Evolutionary conservation across 208 protist species (phyloP), one percentile per base, ranked within the genome.

Genomic region (Acanthamoeba culbertsoni): DNA sequence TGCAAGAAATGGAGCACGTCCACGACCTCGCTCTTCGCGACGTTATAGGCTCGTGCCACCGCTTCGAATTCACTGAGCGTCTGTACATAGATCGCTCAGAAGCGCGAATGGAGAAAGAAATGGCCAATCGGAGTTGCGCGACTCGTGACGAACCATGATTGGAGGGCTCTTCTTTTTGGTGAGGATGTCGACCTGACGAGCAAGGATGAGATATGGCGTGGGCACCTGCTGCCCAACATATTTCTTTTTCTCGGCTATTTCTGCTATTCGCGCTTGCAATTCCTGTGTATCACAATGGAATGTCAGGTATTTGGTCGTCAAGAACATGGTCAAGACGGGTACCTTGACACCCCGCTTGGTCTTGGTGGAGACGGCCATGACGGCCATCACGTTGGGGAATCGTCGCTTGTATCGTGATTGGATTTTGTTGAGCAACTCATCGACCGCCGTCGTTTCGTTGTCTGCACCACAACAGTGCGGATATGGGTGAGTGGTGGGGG

Each of bases 1-100:
- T 92, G 86, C 31, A 92, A 59, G 86, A 92, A 92, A n/a, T 92
- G 86, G 28, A 92, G 86, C 28, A 31, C 86, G 53, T 92, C 43
- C 28, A 79, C 48, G 23, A 92, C 62, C 33, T 92, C 86, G 31
- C 77, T 59, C 65, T 48, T 77, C 23, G 62, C 59, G 6, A 92
- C 65, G 33, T 92, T 77, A 37, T 63, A 92, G 40, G 40, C 86
- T 40, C 40, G 43, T n/a, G 86, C 86, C 42, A 63, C 43, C 45
- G 71, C 59, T 37, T 77, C 45, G 43, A 92, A 92, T 33, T 51
- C 43, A 0, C 26, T 59, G 20, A 79, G 23, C 20, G 40, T 92
- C 86, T 92, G 86, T n/a, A n/a, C n/a, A n/a, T n/a, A n/a, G n/a
- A n/a, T n/a, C n/a, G n/a, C n/a, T n/a, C n/a, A n/a, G n/a, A n/a